A percentile compares a stretch with the other conserved stretches of the same genome.
Evolutionary conservation across 148 eudicot genomes (phyloP).

Genomic region (Bassia scoparia): DNA sequence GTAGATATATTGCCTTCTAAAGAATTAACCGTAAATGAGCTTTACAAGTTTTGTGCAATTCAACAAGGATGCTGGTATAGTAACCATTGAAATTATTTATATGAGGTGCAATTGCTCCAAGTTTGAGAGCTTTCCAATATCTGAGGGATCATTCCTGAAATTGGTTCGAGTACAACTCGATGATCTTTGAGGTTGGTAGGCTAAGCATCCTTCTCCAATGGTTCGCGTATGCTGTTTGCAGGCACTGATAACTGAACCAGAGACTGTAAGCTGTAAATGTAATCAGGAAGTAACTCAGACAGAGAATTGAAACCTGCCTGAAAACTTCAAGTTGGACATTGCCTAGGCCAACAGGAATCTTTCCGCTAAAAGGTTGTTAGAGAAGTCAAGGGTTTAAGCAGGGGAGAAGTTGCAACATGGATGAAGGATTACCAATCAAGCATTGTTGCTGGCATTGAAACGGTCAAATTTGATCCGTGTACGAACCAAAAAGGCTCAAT

Average conservation of each 20-base stretch:
- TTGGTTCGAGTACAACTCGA: constrained; percentile 49
- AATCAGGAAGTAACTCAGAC: constrained; percentile 48
- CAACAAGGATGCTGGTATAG: constrained; percentile 61
- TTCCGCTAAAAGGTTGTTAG: constrained; percentile 45
- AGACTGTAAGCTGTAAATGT: constrained; percentile 37
- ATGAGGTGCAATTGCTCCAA: constrained; percentile 59
- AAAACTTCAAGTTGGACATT: constrained; percentile 46
- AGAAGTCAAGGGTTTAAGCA: constrained; percentile 55
- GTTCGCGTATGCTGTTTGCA: constrained; percentile 45
- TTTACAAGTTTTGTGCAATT: constrained; percentile 55
- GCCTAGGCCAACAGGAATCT: constrained; percentile 48
- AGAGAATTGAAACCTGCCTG: constrained; percentile 61
- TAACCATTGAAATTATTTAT: constrained; percentile 56
- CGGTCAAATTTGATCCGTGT: constrained; percentile 39
- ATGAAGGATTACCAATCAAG: constrained; percentile 58
- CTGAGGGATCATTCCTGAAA: constrained; percentile 50
- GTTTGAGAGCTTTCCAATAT: constrained; percentile 52
- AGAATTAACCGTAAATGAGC: constrained; percentile 63
- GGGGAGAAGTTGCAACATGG: constrained; percentile 38
- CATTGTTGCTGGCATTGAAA: constrained; percentile 58
- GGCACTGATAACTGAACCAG: constrained; percentile 57
- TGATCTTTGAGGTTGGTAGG: constrained; percentile 41
- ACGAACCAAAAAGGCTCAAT: constrained; percentile 40
- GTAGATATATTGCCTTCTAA: constrained; percentile 58
- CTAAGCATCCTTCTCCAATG: constrained; percentile 41